These are phyloP conservation scores for Austroboletus novae-zelandiae DNA, from an alignment of 1,284 basidiomycete genomes.

Conservation along the genomic window DNA sequence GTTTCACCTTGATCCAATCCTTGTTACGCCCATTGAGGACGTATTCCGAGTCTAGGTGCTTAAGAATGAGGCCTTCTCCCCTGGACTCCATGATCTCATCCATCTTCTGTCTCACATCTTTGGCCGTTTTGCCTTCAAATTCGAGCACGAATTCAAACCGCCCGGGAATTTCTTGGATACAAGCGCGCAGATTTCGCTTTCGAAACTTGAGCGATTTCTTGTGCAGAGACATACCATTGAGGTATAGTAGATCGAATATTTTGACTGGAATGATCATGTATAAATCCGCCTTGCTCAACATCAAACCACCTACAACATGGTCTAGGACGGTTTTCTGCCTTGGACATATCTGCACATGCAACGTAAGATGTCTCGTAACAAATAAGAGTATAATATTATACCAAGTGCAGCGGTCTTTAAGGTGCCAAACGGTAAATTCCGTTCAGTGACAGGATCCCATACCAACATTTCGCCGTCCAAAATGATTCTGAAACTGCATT, in stretches of 20 bases:
- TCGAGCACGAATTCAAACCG: constrained; percentile 78
- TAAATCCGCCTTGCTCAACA: not conserved
- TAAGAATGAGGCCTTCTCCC: constrained; percentile 91
- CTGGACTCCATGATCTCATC: constrained; percentile 78
- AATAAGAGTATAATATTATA: constrained; percentile 31
- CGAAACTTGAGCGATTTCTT: constrained; percentile 62
- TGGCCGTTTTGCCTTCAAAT: constrained; percentile 69
- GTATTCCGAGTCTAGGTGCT: constrained; percentile 79
- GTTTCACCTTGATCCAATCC: constrained; percentile 94
- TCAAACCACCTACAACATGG: constrained; percentile 76
- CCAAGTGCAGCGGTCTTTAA: constrained; percentile 87
- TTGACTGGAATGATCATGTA: constrained; percentile 61
- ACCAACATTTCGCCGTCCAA: constrained; percentile 97
- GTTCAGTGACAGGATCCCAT: constrained; percentile 86
- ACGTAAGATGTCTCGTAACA: constrained; percentile 3
- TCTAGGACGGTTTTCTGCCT: constrained; percentile 69
- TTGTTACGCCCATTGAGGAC: constrained; percentile 80
- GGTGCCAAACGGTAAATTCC: constrained; percentile 87
- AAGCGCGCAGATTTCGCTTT: constrained; percentile 66
- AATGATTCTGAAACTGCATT: constrained; percentile 62
- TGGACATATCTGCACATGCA: constrained; percentile 55
- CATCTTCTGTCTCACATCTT: constrained; percentile 78
- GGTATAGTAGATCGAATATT: constrained; percentile 87
- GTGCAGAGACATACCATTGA: constrained; percentile 73
- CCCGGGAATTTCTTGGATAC: constrained; percentile 65